These are phyloP conservation scores for Hansenula sp. DNA, from an alignment of 1,139 yeast genomes.

Conservation along the genomic window DNA sequence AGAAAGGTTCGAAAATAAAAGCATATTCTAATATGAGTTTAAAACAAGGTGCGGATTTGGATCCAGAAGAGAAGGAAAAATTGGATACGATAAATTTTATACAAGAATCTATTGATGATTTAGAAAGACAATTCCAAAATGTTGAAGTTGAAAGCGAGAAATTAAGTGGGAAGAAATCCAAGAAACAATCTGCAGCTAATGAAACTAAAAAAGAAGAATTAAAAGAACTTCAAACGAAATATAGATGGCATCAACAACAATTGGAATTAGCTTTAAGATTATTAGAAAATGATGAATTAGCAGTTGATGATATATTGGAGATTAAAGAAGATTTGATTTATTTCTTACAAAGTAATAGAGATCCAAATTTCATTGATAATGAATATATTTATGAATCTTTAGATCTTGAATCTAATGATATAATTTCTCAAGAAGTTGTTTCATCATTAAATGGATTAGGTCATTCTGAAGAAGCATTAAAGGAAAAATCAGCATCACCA, in stretches of 20 bases:
- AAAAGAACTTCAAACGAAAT: conserved; percentile 35
- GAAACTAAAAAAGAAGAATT: conserved; percentile 54
- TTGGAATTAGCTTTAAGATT: conserved; percentile 60
- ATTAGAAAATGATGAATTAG: conserved; percentile 60
- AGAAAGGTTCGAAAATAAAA: conserved; percentile 83
- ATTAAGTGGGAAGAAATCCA: conserved; percentile 41
- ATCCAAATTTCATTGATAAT: conserved; percentile 69
- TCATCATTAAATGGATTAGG: conserved; percentile 32
- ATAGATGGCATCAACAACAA: conserved; percentile 58
- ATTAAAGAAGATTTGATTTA: conserved; percentile 70
- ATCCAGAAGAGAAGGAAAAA: conserved; percentile 54
- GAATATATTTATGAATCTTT: conserved; percentile 71
- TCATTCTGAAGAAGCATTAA: conserved; percentile 15
- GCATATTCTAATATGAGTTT: conserved; percentile 64
- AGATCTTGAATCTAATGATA: conserved; percentile 54
- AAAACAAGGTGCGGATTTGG: conserved; percentile 50
- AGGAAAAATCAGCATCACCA: conserved; percentile 12
- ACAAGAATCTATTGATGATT: conserved; percentile 55
- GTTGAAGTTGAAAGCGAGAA: conserved; percentile 59
- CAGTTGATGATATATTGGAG: conserved; percentile 54
- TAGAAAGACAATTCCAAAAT: conserved; percentile 58
- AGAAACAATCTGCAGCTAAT: conserved; percentile 39
- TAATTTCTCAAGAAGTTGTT: conserved; percentile 41
- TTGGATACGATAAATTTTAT: conserved; percentile 58
- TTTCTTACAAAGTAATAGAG: conserved; percentile 68